These are phyloP conservation scores for Flaveria brownii DNA, from an alignment of 129 eudicot genomes.

Conservation along the genomic window DNA sequence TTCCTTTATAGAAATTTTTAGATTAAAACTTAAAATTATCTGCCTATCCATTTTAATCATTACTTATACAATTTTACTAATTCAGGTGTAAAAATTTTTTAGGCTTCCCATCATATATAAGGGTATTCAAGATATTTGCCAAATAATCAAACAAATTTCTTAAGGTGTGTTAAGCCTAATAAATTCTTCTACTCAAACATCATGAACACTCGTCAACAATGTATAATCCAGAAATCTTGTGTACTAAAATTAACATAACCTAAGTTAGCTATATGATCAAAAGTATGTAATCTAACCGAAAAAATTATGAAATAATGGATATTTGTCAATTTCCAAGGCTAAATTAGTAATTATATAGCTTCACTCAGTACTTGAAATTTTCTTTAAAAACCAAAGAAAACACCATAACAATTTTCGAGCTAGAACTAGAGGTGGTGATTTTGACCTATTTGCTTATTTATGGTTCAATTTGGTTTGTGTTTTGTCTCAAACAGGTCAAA, in stretches of 20 bases:
- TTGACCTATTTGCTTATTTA: neutral
- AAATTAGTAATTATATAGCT: neutral
- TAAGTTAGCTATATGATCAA: neutral
- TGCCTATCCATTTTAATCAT: neutral
- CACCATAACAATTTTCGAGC: neutral
- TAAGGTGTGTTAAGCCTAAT: neutral
- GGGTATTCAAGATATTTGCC: neutral
- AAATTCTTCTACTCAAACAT: neutral
- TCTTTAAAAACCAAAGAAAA: neutral
- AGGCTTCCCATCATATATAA: neutral
- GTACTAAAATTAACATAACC: constrained; percentile 3
- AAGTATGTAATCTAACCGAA: neutral
- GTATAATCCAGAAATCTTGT: neutral
- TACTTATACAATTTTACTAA: no score
- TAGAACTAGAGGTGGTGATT: neutral
- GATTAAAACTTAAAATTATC: neutral
- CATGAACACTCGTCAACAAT: neutral
- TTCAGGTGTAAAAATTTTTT: neutral
- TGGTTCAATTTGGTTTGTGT: neutral
- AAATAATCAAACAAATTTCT: neutral
- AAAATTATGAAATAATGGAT: neutral
- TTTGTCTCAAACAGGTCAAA: neutral
- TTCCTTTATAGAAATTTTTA: neutral
- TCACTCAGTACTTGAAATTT: neutral
- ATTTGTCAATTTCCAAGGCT: neutral